Percentiles rank a stretch among this genome's conserved stretches.
Evolutionary conservation across 2,329 filamentous ascomycete species (phyloP).

Genomic region (Onygenales sp.): DNA sequence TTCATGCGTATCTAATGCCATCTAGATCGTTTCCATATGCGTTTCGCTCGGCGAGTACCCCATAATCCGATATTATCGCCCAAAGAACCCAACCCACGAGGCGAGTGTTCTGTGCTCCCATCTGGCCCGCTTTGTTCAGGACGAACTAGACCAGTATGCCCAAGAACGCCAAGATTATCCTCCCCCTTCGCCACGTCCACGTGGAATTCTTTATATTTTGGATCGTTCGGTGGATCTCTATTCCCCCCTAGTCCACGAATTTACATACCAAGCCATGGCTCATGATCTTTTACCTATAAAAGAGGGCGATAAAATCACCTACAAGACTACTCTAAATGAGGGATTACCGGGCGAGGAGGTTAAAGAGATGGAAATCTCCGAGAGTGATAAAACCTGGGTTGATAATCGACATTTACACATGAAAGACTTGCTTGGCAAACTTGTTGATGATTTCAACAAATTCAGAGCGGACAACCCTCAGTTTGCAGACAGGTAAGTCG

Average conservation of each 20-base stretch:
- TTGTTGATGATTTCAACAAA: conserved; percentile 85
- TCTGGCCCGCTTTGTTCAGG: conserved; percentile 81
- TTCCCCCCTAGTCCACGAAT: conserved; percentile 84
- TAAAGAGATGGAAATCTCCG: conserved; percentile 84
- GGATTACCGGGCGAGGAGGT: conserved; percentile 60
- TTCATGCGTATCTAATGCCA: not conserved
- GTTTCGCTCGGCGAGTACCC: conserved; percentile 91
- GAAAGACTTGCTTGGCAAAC: conserved; percentile 92
- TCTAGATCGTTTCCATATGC: conserved; percentile 73
- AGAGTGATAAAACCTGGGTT: conserved; percentile 91
- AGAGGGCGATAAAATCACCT: conserved; percentile 81
- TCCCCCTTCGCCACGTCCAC: conserved; percentile 60
- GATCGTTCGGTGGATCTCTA: conserved; percentile 89
- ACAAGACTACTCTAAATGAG: conserved; percentile 69
- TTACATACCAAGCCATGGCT: conserved; percentile 98
- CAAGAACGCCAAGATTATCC: conserved; percentile 79
- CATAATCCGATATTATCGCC: conserved; percentile 82
- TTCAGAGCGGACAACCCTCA: conserved; percentile 88
- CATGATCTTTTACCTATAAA: conserved; percentile 84
- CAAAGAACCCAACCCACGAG: conserved; percentile 66
- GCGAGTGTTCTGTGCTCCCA: conserved; percentile 80
- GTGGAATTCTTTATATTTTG: conserved; percentile 74
- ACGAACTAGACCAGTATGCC: conserved; percentile 82
- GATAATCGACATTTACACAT: conserved; percentile 92
- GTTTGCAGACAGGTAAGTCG: conserved; percentile 59